Conservation (phyloP, 2,329 filamentous ascomycete species). For the Pseudogymnoascus pannorum region DNA sequence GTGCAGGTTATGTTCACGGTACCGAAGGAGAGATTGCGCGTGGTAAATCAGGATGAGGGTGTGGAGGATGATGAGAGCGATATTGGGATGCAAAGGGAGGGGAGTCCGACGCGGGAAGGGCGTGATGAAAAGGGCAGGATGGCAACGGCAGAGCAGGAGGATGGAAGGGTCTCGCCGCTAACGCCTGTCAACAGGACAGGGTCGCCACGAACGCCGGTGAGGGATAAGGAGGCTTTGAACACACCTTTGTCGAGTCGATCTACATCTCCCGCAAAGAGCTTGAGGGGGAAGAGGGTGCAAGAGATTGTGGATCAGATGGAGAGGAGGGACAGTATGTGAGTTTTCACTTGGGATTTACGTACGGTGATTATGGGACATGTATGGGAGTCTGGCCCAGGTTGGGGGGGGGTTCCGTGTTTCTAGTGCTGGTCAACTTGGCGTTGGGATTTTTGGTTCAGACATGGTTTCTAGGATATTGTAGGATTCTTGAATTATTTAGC, state of each 20-base stretch:
- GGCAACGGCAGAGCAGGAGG: background rate
- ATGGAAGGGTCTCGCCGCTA: background rate
- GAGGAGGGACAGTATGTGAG: background rate
- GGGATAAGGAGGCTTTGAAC: background rate
- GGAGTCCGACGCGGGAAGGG: constrained; percentile 17
- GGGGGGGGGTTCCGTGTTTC: background rate
- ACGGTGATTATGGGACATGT: background rate
- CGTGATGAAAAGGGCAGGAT: background rate
- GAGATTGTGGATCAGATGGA: constrained; percentile 7
- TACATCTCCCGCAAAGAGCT: background rate
- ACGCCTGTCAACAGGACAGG: background rate
- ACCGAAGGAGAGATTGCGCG: constrained; percentile 73
- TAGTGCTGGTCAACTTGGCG: background rate
- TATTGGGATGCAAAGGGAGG: constrained; percentile 26
- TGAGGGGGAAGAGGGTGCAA: background rate
- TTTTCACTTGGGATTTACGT: too few species aligned
- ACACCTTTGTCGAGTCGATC: constrained; percentile 5
- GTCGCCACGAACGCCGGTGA: background rate
- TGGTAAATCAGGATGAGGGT: constrained; percentile 68
- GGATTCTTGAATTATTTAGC: background rate
- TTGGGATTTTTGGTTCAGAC: background rate
- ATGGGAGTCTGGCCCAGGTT: background rate
- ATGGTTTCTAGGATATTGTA: background rate
- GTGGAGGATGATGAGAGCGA: constrained; percentile 38
- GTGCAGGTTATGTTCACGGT: constrained; percentile 92